These are phyloP conservation scores for Boletus rubroflammeus DNA, from an alignment of 768 basidiomycete species.

Conservation along the genomic window DNA sequence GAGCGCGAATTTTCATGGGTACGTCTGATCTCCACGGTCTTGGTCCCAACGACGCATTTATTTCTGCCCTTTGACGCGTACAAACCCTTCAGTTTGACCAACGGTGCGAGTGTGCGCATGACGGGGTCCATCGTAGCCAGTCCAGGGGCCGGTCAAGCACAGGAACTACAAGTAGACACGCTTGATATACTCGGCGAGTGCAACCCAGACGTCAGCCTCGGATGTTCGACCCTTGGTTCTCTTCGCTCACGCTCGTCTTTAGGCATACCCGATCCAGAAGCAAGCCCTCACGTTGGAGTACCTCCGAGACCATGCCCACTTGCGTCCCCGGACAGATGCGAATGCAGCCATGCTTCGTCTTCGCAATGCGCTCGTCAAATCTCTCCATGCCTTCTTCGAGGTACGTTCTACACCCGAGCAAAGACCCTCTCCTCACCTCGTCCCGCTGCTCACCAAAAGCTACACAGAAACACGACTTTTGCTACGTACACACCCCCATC, in stretches of 20 bases:
- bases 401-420: constrained; percentile 38
- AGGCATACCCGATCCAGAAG: constrained; percentile 93
- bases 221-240: neutral
- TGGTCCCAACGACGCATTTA: neutral
- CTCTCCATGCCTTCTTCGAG: constrained; percentile 68
- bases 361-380: constrained; percentile 52
- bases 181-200: constrained; percentile 53
- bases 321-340: constrained; percentile 76
- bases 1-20: constrained; percentile 19
- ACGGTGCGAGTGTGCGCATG: constrained; percentile 54
- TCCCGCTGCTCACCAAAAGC: constrained; percentile 15
- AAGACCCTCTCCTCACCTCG: neutral
- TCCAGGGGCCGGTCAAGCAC: constrained; percentile 47
- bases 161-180: constrained; percentile 49
- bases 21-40: neutral
- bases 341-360: constrained; percentile 75
- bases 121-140: constrained; percentile 45
- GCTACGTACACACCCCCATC: constrained; percentile 79
- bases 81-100: constrained; percentile 39
- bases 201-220: constrained; percentile 47
- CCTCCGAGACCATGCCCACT: constrained; percentile 80
- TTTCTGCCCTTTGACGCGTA: constrained; percentile 1
- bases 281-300: constrained; percentile 75
- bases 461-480: constrained; percentile 69
- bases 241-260: constrained; percentile 4